Evolutionary conservation across 305 asterid genomes (phyloP), one percentile per base, ranked within the genome.

Genomic region (Fraxinus xanthoxyloides): DNA sequence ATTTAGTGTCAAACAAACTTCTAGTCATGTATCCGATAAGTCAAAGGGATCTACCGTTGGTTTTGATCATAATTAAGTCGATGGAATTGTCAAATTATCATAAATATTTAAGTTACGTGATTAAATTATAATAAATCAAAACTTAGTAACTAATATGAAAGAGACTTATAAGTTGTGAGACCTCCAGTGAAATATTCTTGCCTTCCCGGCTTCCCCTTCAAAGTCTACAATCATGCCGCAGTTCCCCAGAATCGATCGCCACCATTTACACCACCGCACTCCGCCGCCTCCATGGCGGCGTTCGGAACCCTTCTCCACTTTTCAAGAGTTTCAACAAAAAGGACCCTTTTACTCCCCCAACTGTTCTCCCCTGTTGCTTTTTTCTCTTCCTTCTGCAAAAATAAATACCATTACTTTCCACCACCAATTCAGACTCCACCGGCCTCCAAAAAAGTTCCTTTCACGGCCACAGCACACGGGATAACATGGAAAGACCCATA

Each of bases 401-500:
- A 79, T 70, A 87, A 82, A 24, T 79, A 56, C 65, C 83, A 80
- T 56, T 67, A 61, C 75, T 77, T 24, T 75, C 15, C 87, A 9
- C 87, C 87, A 72, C 56, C 79, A 13, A 9, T 40, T 7, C 73
- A 40, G 72, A 40, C 80, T 38, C 92, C 93, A 43, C 97, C 97
- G 72, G 46, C 78, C 38, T 87, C 95, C 81, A 95, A 93, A 89
- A 95, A 91, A 85, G 88, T 90, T 7, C 92, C 95, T 80, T 91
- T 90, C 88, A 82, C 88, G n/a, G 92, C 88, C 74, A 87, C 91
- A 59, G 91, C 89, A 15, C 95, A 95, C 84, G 97, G 97, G 28
- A 76, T 82, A n/a, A 87, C 90, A 77, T 85, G 92, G 95, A 67
- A 89, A 78, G 99, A 95, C 85, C 95, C 95, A 0, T 94, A 91